Evolutionary conservation across 2,329 filamentous ascomycete genomes (phyloP).

Genomic region (Scedosporium apiospermum): DNA sequence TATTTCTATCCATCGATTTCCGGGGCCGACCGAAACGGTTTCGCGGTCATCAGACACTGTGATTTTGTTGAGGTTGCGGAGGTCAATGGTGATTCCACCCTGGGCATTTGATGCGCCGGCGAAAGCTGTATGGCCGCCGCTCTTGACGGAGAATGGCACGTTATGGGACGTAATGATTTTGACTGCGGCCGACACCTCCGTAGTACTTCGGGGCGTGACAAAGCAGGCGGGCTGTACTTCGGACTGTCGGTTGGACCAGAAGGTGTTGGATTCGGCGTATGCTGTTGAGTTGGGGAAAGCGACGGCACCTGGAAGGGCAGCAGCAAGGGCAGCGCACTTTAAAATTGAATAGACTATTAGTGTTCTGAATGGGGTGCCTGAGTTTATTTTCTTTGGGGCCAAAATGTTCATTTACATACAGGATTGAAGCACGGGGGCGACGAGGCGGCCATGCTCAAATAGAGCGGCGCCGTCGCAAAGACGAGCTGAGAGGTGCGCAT

Average conservation of each 20-base stretch:
- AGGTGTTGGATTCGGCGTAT: slow-evolving; percentile 3
- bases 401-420: background rate
- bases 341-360: background rate
- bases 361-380: background rate
- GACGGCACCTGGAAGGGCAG: background rate
- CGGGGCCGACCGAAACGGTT: slow-evolving; percentile 31
- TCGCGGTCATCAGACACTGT: slow-evolving; percentile 16
- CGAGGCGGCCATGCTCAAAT: background rate
- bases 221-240: slow-evolving; percentile 1
- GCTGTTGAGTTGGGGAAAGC: background rate
- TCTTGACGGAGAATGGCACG: slow-evolving; percentile 34
- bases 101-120: slow-evolving; percentile 20
- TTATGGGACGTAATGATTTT: slow-evolving; percentile 6
- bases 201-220: background rate
- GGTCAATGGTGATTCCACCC: slow-evolving; percentile 19
- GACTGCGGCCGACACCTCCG: slow-evolving; percentile 5
- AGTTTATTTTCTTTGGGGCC: background rate
- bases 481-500: background rate
- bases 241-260: slow-evolving; percentile 4
- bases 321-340: slow-evolving; percentile 1
- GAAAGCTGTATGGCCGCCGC: slow-evolving; percentile 42
- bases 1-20: slow-evolving; percentile 29
- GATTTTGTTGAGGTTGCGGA: slow-evolving; percentile 13
- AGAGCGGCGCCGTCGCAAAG: background rate
- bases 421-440: background rate